phyloP scores from a whole-genome alignment of 495 filamentous ascomycete species.

The Aspergillus olivimuriae region DNA sequence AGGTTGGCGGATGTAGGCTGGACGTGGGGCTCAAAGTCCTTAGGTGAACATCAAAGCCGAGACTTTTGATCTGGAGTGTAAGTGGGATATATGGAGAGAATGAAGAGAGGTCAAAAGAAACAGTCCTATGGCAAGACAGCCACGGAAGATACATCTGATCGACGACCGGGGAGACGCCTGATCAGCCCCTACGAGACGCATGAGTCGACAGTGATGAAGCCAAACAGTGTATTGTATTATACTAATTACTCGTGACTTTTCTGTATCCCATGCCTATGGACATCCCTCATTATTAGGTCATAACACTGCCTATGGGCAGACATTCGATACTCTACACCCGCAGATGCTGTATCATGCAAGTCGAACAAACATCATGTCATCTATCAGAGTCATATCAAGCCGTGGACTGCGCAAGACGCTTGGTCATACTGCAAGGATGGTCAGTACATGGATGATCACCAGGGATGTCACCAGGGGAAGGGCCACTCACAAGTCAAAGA shows the following conservation, averaged over 20 bases:
- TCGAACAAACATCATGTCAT: slow-evolving; percentile 4
- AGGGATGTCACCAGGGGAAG: background rate
- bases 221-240: slow-evolving; percentile 5
- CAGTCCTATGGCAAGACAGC: too few species aligned
- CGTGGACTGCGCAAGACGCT: slow-evolving; percentile 35
- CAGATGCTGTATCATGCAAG: slow-evolving; percentile 15
- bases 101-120: too few species aligned
- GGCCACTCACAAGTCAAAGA: slow-evolving; percentile 88
- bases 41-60: too few species aligned
- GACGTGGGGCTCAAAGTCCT: too few species aligned
- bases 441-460: slow-evolving; percentile 12
- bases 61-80: too few species aligned
- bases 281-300: slow-evolving; percentile 9
- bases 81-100: too few species aligned
- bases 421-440: slow-evolving; percentile 43
- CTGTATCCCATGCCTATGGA: slow-evolving; percentile 9
- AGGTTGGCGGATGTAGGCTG: too few species aligned
- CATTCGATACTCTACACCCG: slow-evolving; percentile 5
- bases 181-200: too few species aligned
- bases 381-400: slow-evolving; percentile 16
- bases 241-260: slow-evolving; percentile 4
- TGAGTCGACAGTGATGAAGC: too few species aligned
- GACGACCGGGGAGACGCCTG: too few species aligned
- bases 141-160: too few species aligned
- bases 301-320: slow-evolving; percentile 16